phyloP scores from a whole-genome alignment of 257 asterid species.

The Ophiorrhiza pumila region DNA sequence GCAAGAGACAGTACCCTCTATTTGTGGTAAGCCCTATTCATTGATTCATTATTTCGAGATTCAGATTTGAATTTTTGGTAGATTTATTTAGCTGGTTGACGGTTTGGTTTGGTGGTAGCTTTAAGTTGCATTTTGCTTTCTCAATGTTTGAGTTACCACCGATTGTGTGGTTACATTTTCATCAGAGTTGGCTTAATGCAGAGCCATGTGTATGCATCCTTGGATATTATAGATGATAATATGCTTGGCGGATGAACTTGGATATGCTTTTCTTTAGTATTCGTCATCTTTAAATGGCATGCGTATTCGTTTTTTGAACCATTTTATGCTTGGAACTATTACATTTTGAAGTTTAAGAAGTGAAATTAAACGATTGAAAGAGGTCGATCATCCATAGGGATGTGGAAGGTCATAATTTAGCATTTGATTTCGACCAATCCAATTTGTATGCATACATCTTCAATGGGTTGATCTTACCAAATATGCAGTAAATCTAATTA shows the following conservation, averaged over 20 bases:
- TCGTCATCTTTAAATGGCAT: background rate
- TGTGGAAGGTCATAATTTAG: background rate
- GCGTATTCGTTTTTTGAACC: too few relatives aligned
- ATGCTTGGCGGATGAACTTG: too few relatives aligned
- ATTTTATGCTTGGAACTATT: background rate
- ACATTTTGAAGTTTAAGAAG: background rate
- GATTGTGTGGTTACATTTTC: too few relatives aligned
- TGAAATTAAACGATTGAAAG: background rate
- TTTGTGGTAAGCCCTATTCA: conserved; percentile 40
- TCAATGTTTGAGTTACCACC: too few relatives aligned
- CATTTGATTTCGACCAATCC: background rate
- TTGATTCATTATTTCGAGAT: conserved; percentile 5
- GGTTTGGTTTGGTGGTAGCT: too few relatives aligned
- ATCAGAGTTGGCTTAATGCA: too few relatives aligned
- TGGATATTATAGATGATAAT: too few relatives aligned
- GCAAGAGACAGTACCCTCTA: conserved; percentile 74
- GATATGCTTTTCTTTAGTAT: background rate
- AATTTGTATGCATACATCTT: background rate
- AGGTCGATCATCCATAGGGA: background rate
- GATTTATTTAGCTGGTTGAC: too few relatives aligned
- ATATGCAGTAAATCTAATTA: background rate
- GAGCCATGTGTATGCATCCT: too few relatives aligned
- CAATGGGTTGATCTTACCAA: background rate
- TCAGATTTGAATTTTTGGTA: background rate
- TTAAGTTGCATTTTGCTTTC: too few relatives aligned